phyloP scores from a whole-genome alignment of 208 protist species.

The Crithidia thermophila region DNA sequence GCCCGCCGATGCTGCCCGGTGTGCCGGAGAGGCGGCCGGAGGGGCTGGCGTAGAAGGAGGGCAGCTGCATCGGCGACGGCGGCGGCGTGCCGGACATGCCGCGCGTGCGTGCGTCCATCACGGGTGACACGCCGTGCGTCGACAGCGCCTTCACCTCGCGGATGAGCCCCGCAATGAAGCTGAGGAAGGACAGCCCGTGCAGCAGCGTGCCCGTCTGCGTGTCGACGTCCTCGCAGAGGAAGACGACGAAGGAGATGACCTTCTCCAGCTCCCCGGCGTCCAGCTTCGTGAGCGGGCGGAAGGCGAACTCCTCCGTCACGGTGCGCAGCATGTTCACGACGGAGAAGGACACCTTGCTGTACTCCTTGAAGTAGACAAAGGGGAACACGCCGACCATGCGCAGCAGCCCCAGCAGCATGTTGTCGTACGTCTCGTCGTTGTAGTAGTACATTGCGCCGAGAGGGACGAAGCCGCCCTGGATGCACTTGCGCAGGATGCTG shows the following conservation, averaged over 20 bases:
- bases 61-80: constrained; percentile 56
- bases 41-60: constrained; percentile 47
- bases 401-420: constrained; percentile 60
- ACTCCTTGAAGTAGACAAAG: constrained; percentile 64
- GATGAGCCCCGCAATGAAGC: constrained; percentile 73
- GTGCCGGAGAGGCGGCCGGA: constrained; percentile 40
- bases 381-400: constrained; percentile 70
- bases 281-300: constrained; percentile 68
- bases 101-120: constrained; percentile 24
- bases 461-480: constrained; percentile 72
- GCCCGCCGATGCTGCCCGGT: constrained; percentile 30
- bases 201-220: constrained; percentile 57
- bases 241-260: constrained; percentile 60
- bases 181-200: constrained; percentile 72
- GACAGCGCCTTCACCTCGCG: constrained; percentile 73
- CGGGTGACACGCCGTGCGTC: constrained; percentile 21
- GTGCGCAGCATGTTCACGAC: constrained; percentile 71
- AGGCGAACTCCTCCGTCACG: constrained; percentile 69
- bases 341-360: constrained; percentile 55
- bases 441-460: constrained; percentile 88
- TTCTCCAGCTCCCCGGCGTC: constrained; percentile 54
- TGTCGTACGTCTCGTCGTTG: constrained; percentile 84
- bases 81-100: constrained; percentile 34
- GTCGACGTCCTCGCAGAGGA: constrained; percentile 70
- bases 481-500: constrained; percentile 57